phyloP scores from a whole-genome alignment of 2,329 filamentous ascomycete genomes.

The Rugonectria rugulosa region DNA sequence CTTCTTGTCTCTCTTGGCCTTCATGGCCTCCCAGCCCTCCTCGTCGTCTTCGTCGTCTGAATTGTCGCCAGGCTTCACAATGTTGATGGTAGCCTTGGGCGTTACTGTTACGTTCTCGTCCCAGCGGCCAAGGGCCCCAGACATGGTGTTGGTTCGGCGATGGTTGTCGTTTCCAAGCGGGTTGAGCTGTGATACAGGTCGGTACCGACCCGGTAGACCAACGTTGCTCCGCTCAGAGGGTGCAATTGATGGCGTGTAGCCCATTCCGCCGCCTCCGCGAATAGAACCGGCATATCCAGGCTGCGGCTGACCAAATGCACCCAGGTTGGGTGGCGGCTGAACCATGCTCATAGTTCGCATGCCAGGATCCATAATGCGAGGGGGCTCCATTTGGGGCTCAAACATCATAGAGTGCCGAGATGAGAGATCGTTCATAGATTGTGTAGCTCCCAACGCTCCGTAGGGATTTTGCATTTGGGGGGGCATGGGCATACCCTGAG shows the following conservation, averaged over 20 bases:
- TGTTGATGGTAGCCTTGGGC: slow-evolving; percentile 47
- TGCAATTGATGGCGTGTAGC: slow-evolving; percentile 90
- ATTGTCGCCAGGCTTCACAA: slow-evolving; percentile 48
- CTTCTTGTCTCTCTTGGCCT: slow-evolving; percentile 73
- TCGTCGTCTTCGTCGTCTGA: slow-evolving; percentile 66
- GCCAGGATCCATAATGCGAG: slow-evolving; percentile 51
- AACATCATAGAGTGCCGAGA: slow-evolving; percentile 56
- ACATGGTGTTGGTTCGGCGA: slow-evolving; percentile 46
- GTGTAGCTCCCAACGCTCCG: slow-evolving; percentile 41
- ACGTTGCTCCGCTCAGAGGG: slow-evolving; percentile 96
- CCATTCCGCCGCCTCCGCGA: slow-evolving; percentile 50
- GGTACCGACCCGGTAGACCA: slow-evolving; percentile 87
- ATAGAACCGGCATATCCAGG: slow-evolving; percentile 44
- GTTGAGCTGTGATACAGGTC: slow-evolving; percentile 77
- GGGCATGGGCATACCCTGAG: slow-evolving; percentile 29
- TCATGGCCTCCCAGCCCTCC: slow-evolving; percentile 75
- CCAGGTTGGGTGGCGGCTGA: slow-evolving; percentile 64
- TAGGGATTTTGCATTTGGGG: slow-evolving; percentile 40
- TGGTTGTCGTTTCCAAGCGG: slow-evolving; percentile 40
- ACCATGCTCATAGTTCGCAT: slow-evolving; percentile 86
- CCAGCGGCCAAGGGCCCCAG: slow-evolving; percentile 41
- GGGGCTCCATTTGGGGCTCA: slow-evolving; percentile 55
- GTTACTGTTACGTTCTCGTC: slow-evolving; percentile 38
- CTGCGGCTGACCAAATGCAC: slow-evolving; percentile 62
- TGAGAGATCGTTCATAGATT: slow-evolving; percentile 54